Evolutionary conservation across 257 asterid genomes (phyloP), one percentile per base, ranked within the genome.

Genomic region (Solanum ossicruentum): DNA sequence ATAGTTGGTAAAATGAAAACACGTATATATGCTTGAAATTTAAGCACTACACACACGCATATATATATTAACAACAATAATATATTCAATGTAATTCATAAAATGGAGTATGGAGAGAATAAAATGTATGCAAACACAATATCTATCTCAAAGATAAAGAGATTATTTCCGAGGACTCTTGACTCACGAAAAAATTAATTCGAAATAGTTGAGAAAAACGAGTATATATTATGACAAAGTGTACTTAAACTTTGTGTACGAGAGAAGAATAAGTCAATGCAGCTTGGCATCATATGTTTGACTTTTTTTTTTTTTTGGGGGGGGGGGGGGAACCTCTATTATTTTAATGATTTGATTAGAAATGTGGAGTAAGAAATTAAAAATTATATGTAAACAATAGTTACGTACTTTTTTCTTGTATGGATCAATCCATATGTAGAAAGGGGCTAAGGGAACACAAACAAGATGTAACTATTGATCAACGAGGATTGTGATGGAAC

Each of bases 151-250:
- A 3, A 63, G 8, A 6, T 63, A 6, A 0, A 26, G 7, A 6
- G 7, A 0, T 0, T 63, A 0, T 2, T 63, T 23, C 0, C 12
- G 20, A 23, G 12, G 1, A 26, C 15, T 0, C 10, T 23, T 18
- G 5, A 12, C 1, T 13, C 11, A 0, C 1, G 56, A 26, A 63
- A 63, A 26, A 7, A 6, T 9, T 5, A 63, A 2, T 63, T 21
- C 69, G 7, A 61, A 47, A 4, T 3, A 51, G 55, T 51, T 4
- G 0, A 4, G 12, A 11, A 51, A 51, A 51, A 11, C 41, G 17
- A 51, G 12, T 47, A 47, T 47, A 60, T 5, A 9, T 28, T 36
- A 36, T 36, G 8, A 70, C 78, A 18, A 70, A 10, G 78, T 70
- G 16, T 69, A 36, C 51, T 9, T 70, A 70, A 5, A 16, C 65